phyloP scores from a whole-genome alignment of 1,284 basidiomycete genomes.

The Sporisorium iseilematis-ciliati region DNA sequence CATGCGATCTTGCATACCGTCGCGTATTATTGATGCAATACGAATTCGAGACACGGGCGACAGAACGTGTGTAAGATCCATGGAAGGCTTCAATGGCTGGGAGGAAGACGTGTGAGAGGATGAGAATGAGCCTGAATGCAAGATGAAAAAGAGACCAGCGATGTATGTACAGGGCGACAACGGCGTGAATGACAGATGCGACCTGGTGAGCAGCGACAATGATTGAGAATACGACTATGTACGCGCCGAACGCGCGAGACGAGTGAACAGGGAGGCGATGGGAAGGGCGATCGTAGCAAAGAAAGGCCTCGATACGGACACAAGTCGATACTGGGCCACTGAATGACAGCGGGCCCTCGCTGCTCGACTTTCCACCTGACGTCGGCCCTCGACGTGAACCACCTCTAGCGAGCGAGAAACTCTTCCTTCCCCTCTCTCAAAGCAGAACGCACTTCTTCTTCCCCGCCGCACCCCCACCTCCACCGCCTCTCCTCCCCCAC shows the following conservation, averaged over 20 bases:
- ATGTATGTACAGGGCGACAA: not conserved
- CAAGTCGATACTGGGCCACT: no score
- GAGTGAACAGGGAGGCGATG: not conserved
- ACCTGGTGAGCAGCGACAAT: not conserved
- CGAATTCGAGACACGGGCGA: no score
- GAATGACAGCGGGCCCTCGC: no score
- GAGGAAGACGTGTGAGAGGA: no score
- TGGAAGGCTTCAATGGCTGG: no score
- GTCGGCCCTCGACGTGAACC: no score
- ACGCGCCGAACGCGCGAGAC: not conserved
- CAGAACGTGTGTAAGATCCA: no score
- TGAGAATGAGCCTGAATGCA: no score
- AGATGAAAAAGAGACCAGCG: no score
- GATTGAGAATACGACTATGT: not conserved
- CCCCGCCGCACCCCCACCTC: conserved; percentile 69
- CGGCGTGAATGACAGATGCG: not conserved
- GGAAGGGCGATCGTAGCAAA: not conserved
- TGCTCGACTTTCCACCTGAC: no score
- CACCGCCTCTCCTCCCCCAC: conserved; percentile 32
- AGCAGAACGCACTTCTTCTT: conserved; percentile 82
- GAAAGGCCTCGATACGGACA: no score
- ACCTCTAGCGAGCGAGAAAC: no score
- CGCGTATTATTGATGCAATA: conserved; percentile 52
- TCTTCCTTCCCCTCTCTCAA: conserved; percentile 65
- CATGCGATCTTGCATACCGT: conserved; percentile 90